Evolutionary conservation across 2,329 filamentous ascomycete genomes (phyloP).

Genomic region (Claviceps arundinis): DNA sequence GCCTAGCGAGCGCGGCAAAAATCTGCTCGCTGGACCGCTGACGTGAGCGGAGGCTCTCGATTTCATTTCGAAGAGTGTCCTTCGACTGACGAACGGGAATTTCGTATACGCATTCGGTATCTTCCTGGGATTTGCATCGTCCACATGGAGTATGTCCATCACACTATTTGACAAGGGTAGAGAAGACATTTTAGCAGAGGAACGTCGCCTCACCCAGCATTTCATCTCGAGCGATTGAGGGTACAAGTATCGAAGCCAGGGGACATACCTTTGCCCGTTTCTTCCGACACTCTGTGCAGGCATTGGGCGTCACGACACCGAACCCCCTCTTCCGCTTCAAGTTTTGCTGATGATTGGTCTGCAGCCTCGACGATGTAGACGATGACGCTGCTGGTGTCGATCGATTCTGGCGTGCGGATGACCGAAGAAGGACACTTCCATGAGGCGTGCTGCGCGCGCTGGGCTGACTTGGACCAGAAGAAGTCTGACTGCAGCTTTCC

Average conservation of each 20-base stretch:
- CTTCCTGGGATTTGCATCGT: conserved; percentile 41
- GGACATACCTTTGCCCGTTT: conserved; percentile 44
- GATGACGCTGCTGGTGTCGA: conserved; percentile 6
- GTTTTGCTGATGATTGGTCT: conserved; percentile 15
- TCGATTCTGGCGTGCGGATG: conserved; percentile 5
- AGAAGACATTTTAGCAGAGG: neutral
- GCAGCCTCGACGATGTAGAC: conserved; percentile 10
- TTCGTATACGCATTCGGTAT: conserved; percentile 47
- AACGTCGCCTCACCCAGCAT: neutral
- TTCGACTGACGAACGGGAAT: conserved; percentile 51
- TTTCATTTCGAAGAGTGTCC: conserved; percentile 45
- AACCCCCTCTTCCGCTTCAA: conserved; percentile 41
- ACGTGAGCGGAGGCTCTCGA: conserved; percentile 40
- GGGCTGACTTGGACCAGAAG: conserved; percentile 16
- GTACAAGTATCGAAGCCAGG: neutral
- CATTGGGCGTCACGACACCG: conserved; percentile 45
- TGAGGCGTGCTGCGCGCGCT: conserved; percentile 23
- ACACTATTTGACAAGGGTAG: conserved; percentile 27
- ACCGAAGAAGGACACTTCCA: conserved; percentile 14
- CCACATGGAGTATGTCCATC: conserved; percentile 44
- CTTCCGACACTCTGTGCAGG: conserved; percentile 48
- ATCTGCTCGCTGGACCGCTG: conserved; percentile 43
- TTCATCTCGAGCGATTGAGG: neutral
- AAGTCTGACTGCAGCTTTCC: conserved; percentile 17
- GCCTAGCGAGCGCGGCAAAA: conserved; percentile 37